A percentile compares a stretch with the other conserved stretches of the same genome.
Evolutionary conservation across 202 grass and related monocot species (phyloP).

Genomic region (Elaeis oleifera): DNA sequence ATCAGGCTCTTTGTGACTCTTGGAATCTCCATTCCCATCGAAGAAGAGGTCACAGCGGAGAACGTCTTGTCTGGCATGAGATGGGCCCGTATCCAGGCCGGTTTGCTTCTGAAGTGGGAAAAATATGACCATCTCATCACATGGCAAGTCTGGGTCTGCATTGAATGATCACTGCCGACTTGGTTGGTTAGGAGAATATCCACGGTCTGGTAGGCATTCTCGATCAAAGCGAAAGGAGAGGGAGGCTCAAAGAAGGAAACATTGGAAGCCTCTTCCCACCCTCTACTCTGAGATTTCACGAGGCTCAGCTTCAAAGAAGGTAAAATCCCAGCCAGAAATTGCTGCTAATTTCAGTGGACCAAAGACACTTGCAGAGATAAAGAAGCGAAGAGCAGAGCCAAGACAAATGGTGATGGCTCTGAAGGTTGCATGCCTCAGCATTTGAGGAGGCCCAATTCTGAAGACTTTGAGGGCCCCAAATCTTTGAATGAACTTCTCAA

Average conservation of each 20-base stretch:
- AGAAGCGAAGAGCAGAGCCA: slow-evolving; percentile 30
- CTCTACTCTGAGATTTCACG: slow-evolving; percentile 10
- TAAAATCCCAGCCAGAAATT: background rate
- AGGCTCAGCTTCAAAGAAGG: slow-evolving; percentile 8
- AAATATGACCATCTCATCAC: background rate
- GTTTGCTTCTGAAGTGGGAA: slow-evolving; percentile 1
- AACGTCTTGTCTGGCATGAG: slow-evolving; percentile 18
- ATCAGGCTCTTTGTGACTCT: background rate
- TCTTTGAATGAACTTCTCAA: slow-evolving; percentile 33
- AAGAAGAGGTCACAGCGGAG: slow-evolving; percentile 24
- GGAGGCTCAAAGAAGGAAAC: slow-evolving; percentile 14
- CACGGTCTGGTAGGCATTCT: slow-evolving; percentile 9
- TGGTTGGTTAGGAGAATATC: slow-evolving; percentile 1
- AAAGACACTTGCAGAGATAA: slow-evolving; percentile 48
- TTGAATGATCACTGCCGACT: too few relatives aligned
- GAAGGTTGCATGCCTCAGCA: slow-evolving; percentile 4
- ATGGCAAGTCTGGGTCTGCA: too few relatives aligned
- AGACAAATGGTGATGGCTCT: slow-evolving; percentile 11
- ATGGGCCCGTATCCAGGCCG: slow-evolving; percentile 17
- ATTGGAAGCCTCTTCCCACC: slow-evolving; percentile 17
- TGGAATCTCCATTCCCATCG: slow-evolving; percentile 12
- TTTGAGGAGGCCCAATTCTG: slow-evolving; percentile 3
- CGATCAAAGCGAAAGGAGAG: slow-evolving; percentile 21
- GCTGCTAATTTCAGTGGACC: slow-evolving; percentile 27
- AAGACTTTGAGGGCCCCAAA: slow-evolving; percentile 40